Conservation (phyloP, 2,329 filamentous ascomycete genomes). For the Arachnomyces sp. region DNA sequence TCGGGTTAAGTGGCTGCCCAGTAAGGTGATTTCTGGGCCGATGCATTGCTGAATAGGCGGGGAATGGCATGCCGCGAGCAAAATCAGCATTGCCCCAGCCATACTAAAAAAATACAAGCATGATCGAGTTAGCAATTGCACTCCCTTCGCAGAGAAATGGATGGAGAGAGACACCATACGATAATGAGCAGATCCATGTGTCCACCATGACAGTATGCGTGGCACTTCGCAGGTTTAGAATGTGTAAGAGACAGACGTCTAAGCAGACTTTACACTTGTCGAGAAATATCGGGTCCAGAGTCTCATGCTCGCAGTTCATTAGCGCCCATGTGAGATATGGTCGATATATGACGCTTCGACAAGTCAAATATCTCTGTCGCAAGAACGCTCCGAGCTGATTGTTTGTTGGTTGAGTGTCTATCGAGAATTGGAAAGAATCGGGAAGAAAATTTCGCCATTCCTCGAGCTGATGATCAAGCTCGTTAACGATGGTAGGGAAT, state of each 20-base stretch:
- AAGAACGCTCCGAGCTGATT: slow-evolving; percentile 44
- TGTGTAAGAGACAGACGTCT: slow-evolving; percentile 43
- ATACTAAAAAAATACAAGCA: slow-evolving; percentile 30
- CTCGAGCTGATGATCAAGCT: slow-evolving; percentile 28
- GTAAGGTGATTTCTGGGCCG: slow-evolving; percentile 30
- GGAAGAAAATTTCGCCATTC: slow-evolving; percentile 28
- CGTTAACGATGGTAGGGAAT: slow-evolving; percentile 41
- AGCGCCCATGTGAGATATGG: slow-evolving; percentile 47
- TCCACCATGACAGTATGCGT: slow-evolving; percentile 47
- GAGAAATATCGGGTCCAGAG: slow-evolving; percentile 27
- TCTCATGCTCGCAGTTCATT: slow-evolving; percentile 26
- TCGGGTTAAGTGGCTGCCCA: slow-evolving; percentile 36
- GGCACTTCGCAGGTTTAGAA: slow-evolving; percentile 42
- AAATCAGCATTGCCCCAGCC: slow-evolving; percentile 44
- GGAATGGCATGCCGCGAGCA: slow-evolving; percentile 40
- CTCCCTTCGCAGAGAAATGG: slow-evolving; percentile 22
- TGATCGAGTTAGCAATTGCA: no score
- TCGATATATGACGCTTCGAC: slow-evolving; percentile 46
- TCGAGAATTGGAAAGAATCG: slow-evolving; percentile 23
- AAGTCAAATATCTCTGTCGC: slow-evolving; percentile 46
- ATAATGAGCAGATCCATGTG: slow-evolving; percentile 49
- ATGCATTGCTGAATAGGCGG: slow-evolving; percentile 33
- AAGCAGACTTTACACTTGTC: slow-evolving; percentile 40
- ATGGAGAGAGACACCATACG: no score
- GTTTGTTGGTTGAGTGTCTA: slow-evolving; percentile 23